A percentile compares a stretch with the other conserved stretches of the same genome.
Evolutionary conservation across 202 grass and related monocot genomes (phyloP).

Genomic region (Carex sylvatica): DNA sequence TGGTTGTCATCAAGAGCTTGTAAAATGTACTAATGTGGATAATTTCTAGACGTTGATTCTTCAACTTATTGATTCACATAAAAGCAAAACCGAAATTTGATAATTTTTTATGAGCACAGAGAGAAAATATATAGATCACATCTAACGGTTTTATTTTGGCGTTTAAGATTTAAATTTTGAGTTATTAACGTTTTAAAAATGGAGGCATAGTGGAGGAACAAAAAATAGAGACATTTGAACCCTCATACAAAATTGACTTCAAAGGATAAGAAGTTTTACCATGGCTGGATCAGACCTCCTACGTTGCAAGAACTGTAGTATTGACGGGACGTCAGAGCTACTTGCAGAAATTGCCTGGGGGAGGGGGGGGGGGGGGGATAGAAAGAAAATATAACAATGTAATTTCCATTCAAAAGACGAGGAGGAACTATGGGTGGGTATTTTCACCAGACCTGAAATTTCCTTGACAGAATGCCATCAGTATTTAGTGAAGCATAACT

Average conservation of each 20-base stretch:
- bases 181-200: too few relatives aligned
- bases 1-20: too few relatives aligned
- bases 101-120: too few relatives aligned
- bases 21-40: too few relatives aligned
- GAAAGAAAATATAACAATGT: constrained; percentile 5
- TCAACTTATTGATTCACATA: too few relatives aligned
- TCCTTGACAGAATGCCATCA: neutral
- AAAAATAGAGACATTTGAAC: too few relatives aligned
- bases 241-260: neutral
- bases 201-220: too few relatives aligned
- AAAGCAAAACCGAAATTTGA: too few relatives aligned
- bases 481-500: neutral
- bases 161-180: too few relatives aligned
- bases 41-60: too few relatives aligned
- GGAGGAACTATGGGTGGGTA: neutral
- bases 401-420: neutral
- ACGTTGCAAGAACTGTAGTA: constrained; percentile 90
- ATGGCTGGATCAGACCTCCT: constrained; percentile 57
- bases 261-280: constrained; percentile 48
- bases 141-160: too few relatives aligned
- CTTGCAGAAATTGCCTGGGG: constrained; percentile 84
- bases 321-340: constrained; percentile 80
- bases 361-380: neutral
- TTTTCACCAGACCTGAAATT: neutral
- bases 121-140: too few relatives aligned